Conservation (phyloP, 2,329 filamentous ascomycete species). For the Metarhizium humberi region DNA sequence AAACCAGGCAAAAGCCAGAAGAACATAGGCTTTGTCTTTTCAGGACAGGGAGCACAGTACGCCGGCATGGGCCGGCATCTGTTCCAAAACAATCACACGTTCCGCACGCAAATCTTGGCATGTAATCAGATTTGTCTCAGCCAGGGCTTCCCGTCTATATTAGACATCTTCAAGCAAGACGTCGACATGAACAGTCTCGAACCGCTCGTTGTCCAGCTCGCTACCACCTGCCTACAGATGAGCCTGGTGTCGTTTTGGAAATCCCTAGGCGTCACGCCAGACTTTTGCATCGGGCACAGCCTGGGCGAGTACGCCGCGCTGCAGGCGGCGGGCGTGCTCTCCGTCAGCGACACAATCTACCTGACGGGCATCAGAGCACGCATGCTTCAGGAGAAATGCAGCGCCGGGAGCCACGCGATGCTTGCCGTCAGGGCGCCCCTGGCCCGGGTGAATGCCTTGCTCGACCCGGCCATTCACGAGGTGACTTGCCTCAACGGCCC, state of each 20-base stretch:
- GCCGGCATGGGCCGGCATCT: no score
- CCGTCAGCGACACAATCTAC: constrained; percentile 61
- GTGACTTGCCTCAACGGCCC: constrained; percentile 6
- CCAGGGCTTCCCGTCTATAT: no score
- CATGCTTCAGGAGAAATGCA: constrained; percentile 57
- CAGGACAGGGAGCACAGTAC: no score
- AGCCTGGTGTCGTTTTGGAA: constrained; percentile 45
- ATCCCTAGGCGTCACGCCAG: constrained; percentile 41
- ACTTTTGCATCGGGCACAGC: constrained; percentile 51
- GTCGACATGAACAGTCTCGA: constrained; percentile 12
- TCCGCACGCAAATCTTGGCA: no score
- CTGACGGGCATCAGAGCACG: constrained; percentile 62
- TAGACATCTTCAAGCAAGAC: constrained; percentile 24
- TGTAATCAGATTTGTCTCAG: no score
- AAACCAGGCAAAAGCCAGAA: no score
- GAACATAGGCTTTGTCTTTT: no score
- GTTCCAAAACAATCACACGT: no score
- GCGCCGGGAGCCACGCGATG: constrained; percentile 10
- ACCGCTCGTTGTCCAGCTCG: constrained; percentile 37
- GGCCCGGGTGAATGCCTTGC: no score
- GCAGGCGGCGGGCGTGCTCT: constrained; percentile 60
- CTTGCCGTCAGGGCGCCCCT: no score
- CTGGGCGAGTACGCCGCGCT: constrained; percentile 33
- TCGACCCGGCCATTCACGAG: no score
- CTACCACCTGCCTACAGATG: constrained; percentile 44